phyloP scores from a whole-genome alignment of 1,139 yeast species.

The Suhomyces ambrosiae region DNA sequence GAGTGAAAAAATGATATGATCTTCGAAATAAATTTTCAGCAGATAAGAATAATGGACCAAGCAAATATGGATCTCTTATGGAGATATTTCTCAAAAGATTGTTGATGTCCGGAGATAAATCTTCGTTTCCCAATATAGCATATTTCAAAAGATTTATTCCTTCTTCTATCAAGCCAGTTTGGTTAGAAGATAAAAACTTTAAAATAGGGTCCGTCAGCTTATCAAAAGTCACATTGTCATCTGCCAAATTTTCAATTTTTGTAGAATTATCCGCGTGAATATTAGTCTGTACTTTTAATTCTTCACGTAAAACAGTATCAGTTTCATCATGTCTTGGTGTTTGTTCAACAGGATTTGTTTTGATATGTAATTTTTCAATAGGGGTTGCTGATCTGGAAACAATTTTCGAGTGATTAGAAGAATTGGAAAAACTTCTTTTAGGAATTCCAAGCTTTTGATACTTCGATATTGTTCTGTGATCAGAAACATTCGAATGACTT shows the following conservation, averaged over 20 bases:
- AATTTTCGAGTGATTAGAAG: constrained; percentile 4
- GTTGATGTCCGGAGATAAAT: constrained; percentile 29
- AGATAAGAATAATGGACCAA: constrained; percentile 34
- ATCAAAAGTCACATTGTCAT: constrained; percentile 20
- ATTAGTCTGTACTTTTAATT: background rate
- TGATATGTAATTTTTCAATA: constrained; percentile 8
- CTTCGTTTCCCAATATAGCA: constrained; percentile 44
- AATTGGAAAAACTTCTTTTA: constrained; percentile 8
- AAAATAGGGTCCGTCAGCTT: constrained; percentile 38
- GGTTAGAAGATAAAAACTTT: constrained; percentile 36
- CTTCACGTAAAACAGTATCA: background rate
- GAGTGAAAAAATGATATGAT: constrained; percentile 27
- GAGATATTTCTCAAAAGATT: constrained; percentile 30
- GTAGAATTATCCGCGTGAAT: background rate
- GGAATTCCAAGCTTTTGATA: constrained; percentile 8
- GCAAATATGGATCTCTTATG: constrained; percentile 29
- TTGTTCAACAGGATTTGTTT: background rate
- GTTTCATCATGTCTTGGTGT: background rate
- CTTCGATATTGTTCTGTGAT: background rate
- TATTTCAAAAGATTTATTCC: constrained; percentile 42
- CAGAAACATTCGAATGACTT: background rate
- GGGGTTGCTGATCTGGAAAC: constrained; percentile 11
- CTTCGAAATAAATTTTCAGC: constrained; percentile 30
- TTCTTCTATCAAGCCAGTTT: constrained; percentile 31
- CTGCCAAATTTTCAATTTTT: constrained; percentile 1